Conservation (phyloP, 2,329 filamentous ascomycete genomes). For the Aschersonia sp. region DNA sequence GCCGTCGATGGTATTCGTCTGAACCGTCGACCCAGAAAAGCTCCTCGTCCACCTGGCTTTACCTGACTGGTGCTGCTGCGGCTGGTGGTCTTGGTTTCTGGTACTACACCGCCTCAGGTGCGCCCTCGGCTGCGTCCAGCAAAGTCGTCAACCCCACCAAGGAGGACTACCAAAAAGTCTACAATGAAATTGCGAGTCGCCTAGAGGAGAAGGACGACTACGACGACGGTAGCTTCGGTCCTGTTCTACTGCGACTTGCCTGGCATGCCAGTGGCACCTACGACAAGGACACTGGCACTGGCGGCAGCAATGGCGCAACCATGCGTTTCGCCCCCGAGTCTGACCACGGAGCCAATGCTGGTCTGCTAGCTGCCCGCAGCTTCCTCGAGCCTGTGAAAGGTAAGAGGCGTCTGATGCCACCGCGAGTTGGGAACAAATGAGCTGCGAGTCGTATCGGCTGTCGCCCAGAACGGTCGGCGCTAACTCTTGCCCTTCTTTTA, state of each 20-base stretch:
- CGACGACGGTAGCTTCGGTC: slow-evolving; percentile 91
- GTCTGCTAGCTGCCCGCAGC: slow-evolving; percentile 71
- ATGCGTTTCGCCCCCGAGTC: slow-evolving; percentile 90
- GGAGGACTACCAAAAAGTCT: slow-evolving; percentile 91
- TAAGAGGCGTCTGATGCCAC: slow-evolving; percentile 19
- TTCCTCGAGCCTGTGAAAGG: slow-evolving; percentile 88
- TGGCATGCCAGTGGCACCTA: slow-evolving; percentile 94
- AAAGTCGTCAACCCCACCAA: slow-evolving; percentile 59
- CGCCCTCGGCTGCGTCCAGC: slow-evolving; percentile 29
- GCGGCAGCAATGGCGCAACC: slow-evolving; percentile 89
- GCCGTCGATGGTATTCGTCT: slow-evolving; percentile 68
- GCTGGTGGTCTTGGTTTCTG: slow-evolving; percentile 51
- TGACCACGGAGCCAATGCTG: slow-evolving; percentile 87
- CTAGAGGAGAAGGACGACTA: slow-evolving; percentile 89
- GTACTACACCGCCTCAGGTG: slow-evolving; percentile 45
- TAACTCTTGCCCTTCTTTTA: slow-evolving; percentile 6
- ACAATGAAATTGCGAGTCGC: slow-evolving; percentile 67
- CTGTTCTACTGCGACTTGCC: slow-evolving; percentile 76
- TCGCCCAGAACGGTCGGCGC: not conserved
- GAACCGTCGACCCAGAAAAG: slow-evolving; percentile 39
- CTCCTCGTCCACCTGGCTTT: slow-evolving; percentile 31
- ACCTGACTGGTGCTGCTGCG: slow-evolving; percentile 42
- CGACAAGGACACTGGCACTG: slow-evolving; percentile 75
- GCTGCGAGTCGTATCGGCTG: not conserved
- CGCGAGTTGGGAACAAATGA: not conserved